These are phyloP conservation scores for Rhizopogon vesiculosus DNA, from an alignment of 768 basidiomycete genomes.

Conservation along the genomic window DNA sequence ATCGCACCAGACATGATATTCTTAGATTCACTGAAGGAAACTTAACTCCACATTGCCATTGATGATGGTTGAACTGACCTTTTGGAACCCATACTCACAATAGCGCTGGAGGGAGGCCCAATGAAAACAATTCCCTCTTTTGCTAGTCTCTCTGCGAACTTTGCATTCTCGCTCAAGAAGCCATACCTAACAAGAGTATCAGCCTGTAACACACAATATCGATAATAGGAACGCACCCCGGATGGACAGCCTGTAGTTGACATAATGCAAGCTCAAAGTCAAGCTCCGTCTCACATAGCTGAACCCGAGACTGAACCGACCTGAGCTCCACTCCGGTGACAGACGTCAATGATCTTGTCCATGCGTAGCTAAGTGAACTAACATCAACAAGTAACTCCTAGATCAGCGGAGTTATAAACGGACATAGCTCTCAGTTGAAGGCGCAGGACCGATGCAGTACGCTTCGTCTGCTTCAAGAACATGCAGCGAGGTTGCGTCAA, in stretches of 20 bases:
- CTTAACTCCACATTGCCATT: not conserved
- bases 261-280: constrained; percentile 4
- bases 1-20: constrained; percentile 81
- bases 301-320: constrained; percentile 32
- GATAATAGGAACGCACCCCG: constrained; percentile 50
- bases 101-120: constrained; percentile 84
- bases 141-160: constrained; percentile 71
- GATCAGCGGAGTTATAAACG: constrained; percentile 23
- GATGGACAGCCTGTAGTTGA: constrained; percentile 73
- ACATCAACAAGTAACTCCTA: not conserved
- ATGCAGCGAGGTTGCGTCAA: constrained; percentile 76
- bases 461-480: constrained; percentile 86
- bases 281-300: not conserved
- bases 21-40: constrained; percentile 74
- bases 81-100: constrained; percentile 93
- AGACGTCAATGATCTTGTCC: constrained; percentile 86
- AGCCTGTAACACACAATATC: not conserved
- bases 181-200: constrained; percentile 52
- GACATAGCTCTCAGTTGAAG: constrained; percentile 86
- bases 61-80: constrained; percentile 42
- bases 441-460: constrained; percentile 91
- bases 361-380: constrained; percentile 57
- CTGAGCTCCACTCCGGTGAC: constrained; percentile 79
- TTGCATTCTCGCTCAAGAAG: constrained; percentile 89
- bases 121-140: constrained; percentile 84